Conservation (phyloP, 2,329 filamentous ascomycete genomes). For the Rutstroemia sp. region DNA sequence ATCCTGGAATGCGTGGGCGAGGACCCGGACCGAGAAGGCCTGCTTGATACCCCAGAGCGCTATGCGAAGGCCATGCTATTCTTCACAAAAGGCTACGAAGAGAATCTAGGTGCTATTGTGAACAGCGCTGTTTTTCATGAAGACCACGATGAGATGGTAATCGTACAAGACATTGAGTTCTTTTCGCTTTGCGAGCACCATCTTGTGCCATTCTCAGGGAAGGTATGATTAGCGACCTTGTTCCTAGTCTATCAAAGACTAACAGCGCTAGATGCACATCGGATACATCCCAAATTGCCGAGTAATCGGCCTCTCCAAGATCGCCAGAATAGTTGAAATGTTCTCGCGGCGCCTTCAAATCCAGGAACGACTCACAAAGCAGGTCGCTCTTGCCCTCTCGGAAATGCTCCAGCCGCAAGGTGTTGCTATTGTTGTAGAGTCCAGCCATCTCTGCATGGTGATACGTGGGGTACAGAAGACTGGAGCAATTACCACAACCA, state of each 20-base stretch:
- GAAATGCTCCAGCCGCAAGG: slow-evolving; percentile 86
- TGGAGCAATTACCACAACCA: slow-evolving; percentile 54
- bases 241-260: slow-evolving; percentile 2
- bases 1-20: slow-evolving; percentile 36
- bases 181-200: slow-evolving; percentile 94
- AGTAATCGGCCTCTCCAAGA: slow-evolving; percentile 87
- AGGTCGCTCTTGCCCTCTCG: slow-evolving; percentile 82
- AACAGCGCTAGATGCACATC: slow-evolving; percentile 72
- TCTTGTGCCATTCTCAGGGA: slow-evolving; percentile 87
- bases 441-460: slow-evolving; percentile 80
- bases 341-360: slow-evolving; percentile 86
- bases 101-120: slow-evolving; percentile 80
- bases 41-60: slow-evolving; percentile 63
- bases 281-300: slow-evolving; percentile 87
- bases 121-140: slow-evolving; percentile 91
- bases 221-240: slow-evolving; percentile 46
- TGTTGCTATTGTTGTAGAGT: slow-evolving; percentile 92
- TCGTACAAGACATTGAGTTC: slow-evolving; percentile 92
- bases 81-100: slow-evolving; percentile 91
- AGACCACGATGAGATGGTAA: slow-evolving; percentile 89
- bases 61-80: slow-evolving; percentile 92
- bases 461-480: slow-evolving; percentile 69
- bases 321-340: slow-evolving; percentile 91
- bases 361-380: slow-evolving; percentile 87
- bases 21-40: slow-evolving; percentile 53